Conservation (phyloP, 345 rosid species). For the Euphorbia peplus region DNA sequence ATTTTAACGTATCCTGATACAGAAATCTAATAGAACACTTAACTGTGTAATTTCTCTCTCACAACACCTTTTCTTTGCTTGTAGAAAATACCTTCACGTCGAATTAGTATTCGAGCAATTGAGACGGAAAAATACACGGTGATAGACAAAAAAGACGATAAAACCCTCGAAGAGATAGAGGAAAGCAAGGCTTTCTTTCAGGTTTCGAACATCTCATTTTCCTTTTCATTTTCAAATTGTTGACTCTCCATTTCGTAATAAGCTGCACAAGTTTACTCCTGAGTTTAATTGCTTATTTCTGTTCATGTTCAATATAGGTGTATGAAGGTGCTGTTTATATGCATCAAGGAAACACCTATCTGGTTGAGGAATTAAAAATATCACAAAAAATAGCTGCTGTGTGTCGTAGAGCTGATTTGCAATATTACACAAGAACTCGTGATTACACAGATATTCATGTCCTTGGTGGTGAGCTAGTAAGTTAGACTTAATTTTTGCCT, state of each 20-base stretch:
- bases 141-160: slow-evolving; percentile 42
- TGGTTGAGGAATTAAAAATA: slow-evolving; percentile 59
- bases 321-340: slow-evolving; percentile 85
- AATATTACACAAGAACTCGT: slow-evolving; percentile 77
- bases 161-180: slow-evolving; percentile 84
- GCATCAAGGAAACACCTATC: slow-evolving; percentile 86
- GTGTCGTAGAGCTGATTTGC: slow-evolving; percentile 58
- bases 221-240: not conserved
- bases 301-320: slow-evolving; percentile 36
- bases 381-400: slow-evolving; percentile 65
- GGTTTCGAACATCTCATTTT: slow-evolving; percentile 32
- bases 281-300: not conserved
- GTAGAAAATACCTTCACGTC: slow-evolving; percentile 73
- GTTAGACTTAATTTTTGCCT: slow-evolving; percentile 20
- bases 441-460: slow-evolving; percentile 77
- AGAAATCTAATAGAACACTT: not conserved
- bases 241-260: not conserved
- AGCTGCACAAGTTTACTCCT: not conserved
- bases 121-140: slow-evolving; percentile 68
- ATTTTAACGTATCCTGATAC: slow-evolving; percentile 2
- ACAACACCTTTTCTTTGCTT: not conserved
- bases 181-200: slow-evolving; percentile 98
- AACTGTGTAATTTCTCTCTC: slow-evolving; percentile 7
- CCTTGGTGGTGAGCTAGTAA: slow-evolving; percentile 69
- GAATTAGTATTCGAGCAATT: slow-evolving; percentile 77